Evolutionary conservation across 179 eudicot genomes (phyloP), one percentile per base, ranked within the genome.

Genomic region (Heliamphora pulchella): DNA sequence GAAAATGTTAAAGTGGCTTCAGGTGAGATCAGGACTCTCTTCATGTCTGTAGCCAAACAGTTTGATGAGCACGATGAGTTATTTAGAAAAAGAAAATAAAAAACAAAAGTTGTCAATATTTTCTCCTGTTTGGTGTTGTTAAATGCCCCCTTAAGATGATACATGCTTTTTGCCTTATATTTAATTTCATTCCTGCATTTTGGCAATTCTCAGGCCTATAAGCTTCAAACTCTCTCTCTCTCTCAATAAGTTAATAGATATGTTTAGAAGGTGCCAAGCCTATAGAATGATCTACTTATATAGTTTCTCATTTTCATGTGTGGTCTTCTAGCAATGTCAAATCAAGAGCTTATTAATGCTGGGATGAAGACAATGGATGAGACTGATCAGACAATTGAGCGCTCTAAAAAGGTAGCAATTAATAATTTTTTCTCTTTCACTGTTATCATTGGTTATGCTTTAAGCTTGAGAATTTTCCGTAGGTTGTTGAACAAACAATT

Each of bases 311-410:
- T 69, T 58, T 41, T 64, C 55, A 8, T 46, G 44, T 48, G 47
- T 68, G 77, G 57, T 79, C 47, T 39, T 84, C 72, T 83, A 95
- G 97, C 86, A 76, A 93, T 95, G 98, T 80, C 97, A 59, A 95
- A 93, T 82, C 98, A 93, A 85, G 94, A 95, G 85, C 98, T 95
- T 78, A 81, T 95, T 54, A 68, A 79, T 86, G 97, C 98, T 82
- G 97, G 98, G 68, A 85, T 61, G 55, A 87, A 86, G 82, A 89
- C 94, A 51, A 81, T 95, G 98, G 91, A 93, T 87, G 95, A 91
- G 88, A 95, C 98, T 80, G 98, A 95, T 88, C 98, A 95, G 80
- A 97, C 98, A 65, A 93, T 95, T 84, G 98, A 95, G 79, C 98
- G 97, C 68, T 95, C 98, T 65, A 95, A 93, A 86, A 89, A 89